Percentiles rank a stretch among this genome's conserved stretches.
phyloP scores from a whole-genome alignment of 2,329 filamentous ascomycete genomes.

The Pseudogymnoascus sp. region DNA sequence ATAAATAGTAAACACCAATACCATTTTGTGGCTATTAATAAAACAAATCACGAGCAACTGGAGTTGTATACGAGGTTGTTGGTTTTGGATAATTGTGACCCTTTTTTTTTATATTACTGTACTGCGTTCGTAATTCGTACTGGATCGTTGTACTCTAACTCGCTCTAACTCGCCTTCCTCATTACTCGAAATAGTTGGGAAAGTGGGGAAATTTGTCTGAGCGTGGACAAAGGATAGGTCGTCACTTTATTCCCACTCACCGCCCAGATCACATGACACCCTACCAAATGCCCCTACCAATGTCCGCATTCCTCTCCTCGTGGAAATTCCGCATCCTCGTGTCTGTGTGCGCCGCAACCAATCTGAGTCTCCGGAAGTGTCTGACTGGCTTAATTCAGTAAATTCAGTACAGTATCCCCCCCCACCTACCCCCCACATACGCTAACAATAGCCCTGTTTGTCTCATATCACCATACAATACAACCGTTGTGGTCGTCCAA shows the following conservation, averaged over 20 bases:
- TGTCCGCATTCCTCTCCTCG: neutral
- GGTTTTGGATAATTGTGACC: neutral
- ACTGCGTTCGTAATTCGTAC: constrained; percentile 5
- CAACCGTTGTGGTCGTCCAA: neutral
- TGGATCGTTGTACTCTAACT: neutral
- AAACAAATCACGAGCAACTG: neutral
- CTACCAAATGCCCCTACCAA: neutral
- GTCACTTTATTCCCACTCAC: neutral
- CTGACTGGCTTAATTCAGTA: constrained; percentile 4
- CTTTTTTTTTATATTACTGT: constrained; percentile 8
- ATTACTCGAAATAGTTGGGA: neutral
- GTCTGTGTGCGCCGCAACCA: neutral
- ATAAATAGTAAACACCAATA: neutral
- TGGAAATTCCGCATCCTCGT: neutral
- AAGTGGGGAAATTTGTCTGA: constrained; percentile 1
- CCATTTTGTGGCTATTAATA: neutral
- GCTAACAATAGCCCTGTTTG: constrained; percentile 7
- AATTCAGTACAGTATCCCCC: no score
- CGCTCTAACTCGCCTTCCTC: neutral
- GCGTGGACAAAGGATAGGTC: constrained; percentile 2
- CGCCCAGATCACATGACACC: constrained; percentile 5
- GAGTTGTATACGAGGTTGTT: neutral
- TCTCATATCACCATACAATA: constrained; percentile 6
- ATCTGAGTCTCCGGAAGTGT: neutral
- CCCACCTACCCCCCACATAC: neutral